These are phyloP conservation scores for Bruguiera parviflora DNA, from an alignment of 345 rosid genomes.

Conservation along the genomic window DNA sequence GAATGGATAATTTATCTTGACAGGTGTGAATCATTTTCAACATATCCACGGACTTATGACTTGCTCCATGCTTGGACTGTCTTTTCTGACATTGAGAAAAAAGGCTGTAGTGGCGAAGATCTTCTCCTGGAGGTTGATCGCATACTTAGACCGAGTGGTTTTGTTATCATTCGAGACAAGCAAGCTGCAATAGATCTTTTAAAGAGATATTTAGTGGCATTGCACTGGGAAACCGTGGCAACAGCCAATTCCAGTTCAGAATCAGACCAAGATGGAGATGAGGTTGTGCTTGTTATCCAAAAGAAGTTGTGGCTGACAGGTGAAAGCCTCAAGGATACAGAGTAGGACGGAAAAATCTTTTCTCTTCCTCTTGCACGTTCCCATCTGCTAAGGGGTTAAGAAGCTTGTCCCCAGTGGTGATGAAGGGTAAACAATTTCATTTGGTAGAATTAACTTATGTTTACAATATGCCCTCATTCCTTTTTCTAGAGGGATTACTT, in stretches of 20 bases:
- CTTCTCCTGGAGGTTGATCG: slow-evolving; percentile 82
- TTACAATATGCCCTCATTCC: slow-evolving; percentile 24
- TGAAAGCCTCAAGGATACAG: slow-evolving; percentile 63
- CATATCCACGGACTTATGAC: slow-evolving; percentile 84
- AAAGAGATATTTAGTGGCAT: slow-evolving; percentile 61
- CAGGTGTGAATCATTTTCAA: slow-evolving; percentile 91
- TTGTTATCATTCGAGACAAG: slow-evolving; percentile 62
- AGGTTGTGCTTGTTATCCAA: slow-evolving; percentile 48
- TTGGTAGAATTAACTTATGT: slow-evolving; percentile 35
- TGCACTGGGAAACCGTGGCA: slow-evolving; percentile 77
- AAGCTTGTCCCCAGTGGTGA: slow-evolving; percentile 9
- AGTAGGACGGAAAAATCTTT: slow-evolving; percentile 27
- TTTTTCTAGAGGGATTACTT: slow-evolving; percentile 37
- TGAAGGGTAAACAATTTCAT: slow-evolving; percentile 31
- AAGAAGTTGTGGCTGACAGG: slow-evolving; percentile 87
- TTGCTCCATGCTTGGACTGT: slow-evolving; percentile 3
- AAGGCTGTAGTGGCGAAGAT: slow-evolving; percentile 75
- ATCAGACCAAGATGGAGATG: slow-evolving; percentile 48
- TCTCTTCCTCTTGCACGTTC: slow-evolving; percentile 5
- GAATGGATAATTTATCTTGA: slow-evolving; percentile 4
- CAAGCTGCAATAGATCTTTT: slow-evolving; percentile 46
- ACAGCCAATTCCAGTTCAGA: slow-evolving; percentile 39
- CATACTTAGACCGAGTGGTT: slow-evolving; percentile 75
- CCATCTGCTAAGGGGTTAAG: slow-evolving; percentile 22
- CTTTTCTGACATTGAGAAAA: slow-evolving; percentile 33